phyloP scores from a whole-genome alignment of 345 rosid species.

The Heritiera littoralis region DNA sequence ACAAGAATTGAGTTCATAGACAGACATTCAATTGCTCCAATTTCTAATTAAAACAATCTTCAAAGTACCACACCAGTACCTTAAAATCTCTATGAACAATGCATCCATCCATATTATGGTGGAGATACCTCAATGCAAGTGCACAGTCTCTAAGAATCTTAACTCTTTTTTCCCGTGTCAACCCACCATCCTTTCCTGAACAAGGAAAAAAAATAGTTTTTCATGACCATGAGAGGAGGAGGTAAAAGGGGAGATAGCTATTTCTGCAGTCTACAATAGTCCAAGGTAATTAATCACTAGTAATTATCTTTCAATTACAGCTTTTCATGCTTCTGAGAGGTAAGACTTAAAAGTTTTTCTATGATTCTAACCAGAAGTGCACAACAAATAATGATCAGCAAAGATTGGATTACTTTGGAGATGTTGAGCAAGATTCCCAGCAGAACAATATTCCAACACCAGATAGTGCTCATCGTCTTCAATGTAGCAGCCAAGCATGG shows the following conservation, averaged over 20 bases:
- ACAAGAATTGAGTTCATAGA: neutral
- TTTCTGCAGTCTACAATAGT: neutral
- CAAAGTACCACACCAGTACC: conserved; percentile 34
- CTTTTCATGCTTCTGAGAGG: neutral
- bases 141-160: conserved; percentile 59
- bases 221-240: neutral
- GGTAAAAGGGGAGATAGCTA: neutral
- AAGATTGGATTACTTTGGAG: conserved; percentile 45
- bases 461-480: conserved; percentile 54
- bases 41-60: neutral
- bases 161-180: conserved; percentile 60
- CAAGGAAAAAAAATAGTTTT: neutral
- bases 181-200: conserved; percentile 45
- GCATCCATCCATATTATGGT: conserved; percentile 58
- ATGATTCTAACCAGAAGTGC: neutral
- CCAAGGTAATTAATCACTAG: neutral
- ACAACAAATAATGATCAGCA: neutral
- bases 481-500: conserved; percentile 54
- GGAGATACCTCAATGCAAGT: conserved; percentile 53
- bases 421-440: conserved; percentile 60
- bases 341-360: neutral
- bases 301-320: neutral
- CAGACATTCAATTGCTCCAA: neutral
- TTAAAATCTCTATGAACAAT: conserved; percentile 66
- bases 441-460: conserved; percentile 56